These are phyloP conservation scores for Aspergillus ellipticus DNA, from an alignment of 495 filamentous ascomycete species.

Conservation along the genomic window DNA sequence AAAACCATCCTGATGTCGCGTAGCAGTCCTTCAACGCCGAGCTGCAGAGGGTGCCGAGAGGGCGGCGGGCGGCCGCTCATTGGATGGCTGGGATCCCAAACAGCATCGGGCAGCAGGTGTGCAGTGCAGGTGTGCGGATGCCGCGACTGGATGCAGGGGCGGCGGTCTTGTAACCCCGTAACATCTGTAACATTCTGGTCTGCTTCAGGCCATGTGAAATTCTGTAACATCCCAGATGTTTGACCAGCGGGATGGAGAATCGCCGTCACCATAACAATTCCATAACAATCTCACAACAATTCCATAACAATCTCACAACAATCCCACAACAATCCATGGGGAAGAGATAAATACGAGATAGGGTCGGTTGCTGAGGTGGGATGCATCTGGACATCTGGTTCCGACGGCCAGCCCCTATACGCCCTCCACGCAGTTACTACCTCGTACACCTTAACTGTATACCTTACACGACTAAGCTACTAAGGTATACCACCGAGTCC, in stretches of 20 bases:
- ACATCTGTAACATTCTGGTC: conserved; percentile 1
- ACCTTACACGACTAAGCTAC: too few species aligned
- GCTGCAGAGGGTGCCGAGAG: background rate
- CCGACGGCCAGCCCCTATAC: background rate
- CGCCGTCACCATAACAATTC: background rate
- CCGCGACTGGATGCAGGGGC: conserved; percentile 3
- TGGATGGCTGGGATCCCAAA: background rate
- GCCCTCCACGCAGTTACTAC: background rate
- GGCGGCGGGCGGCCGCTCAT: background rate
- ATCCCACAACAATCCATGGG: too few species aligned
- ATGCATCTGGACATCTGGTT: too few species aligned
- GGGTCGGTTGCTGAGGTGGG: background rate
- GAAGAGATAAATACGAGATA: background rate
- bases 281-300: too few species aligned
- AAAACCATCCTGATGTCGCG: background rate
- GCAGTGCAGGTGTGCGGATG: background rate
- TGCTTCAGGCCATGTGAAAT: conserved; percentile 6
- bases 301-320: too few species aligned
- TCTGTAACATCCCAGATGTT: conserved; percentile 4
- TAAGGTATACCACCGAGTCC: too few species aligned
- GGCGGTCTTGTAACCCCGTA: background rate
- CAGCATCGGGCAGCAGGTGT: background rate
- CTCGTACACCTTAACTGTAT: background rate
- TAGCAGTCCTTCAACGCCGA: background rate
- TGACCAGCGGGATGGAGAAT: background rate